Conservation (phyloP, 192 early-diverging fungal genomes). For the Umbelopsis sp. region DNA sequence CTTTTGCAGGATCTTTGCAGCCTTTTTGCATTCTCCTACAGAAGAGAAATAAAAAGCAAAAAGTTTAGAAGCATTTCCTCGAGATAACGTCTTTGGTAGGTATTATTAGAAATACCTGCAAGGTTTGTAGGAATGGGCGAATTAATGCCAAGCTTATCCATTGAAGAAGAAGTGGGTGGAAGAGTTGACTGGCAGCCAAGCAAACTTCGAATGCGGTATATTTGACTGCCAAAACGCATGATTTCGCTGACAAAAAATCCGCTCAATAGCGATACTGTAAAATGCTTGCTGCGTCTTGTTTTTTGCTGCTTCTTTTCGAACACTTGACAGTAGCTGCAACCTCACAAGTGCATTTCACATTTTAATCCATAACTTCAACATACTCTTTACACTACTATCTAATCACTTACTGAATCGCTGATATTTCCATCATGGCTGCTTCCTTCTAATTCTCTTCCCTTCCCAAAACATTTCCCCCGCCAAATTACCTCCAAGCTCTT, state of each 20-base stretch:
- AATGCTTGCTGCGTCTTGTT: neutral
- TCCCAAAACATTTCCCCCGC: neutral
- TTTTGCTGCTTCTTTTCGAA: neutral
- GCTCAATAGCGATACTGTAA: no score
- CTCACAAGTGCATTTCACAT: neutral
- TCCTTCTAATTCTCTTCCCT: conserved; percentile 3
- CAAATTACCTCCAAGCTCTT: neutral
- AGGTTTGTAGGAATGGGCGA: conserved; percentile 41
- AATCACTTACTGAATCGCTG: neutral
- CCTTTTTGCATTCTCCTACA: conserved; percentile 52
- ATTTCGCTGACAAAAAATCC: no score
- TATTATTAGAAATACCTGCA: conserved; percentile 29
- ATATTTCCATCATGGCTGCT: conserved; percentile 23
- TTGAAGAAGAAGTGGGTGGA: neutral
- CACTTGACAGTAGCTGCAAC: neutral
- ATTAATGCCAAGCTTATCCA: conserved; percentile 29
- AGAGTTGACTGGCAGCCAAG: neutral
- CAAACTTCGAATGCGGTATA: neutral
- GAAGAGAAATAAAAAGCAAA: no score
- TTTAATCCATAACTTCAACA: neutral
- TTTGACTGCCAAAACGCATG: conserved; percentile 3
- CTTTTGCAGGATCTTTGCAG: conserved; percentile 53
- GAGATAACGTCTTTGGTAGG: no score
- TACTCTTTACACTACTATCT: neutral
- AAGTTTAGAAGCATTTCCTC: no score